A percentile compares a stretch with the other conserved stretches of the same genome.
Evolutionary conservation across 2,329 filamentous ascomycete species (phyloP).

Genomic region (Fusarium mangiferae): DNA sequence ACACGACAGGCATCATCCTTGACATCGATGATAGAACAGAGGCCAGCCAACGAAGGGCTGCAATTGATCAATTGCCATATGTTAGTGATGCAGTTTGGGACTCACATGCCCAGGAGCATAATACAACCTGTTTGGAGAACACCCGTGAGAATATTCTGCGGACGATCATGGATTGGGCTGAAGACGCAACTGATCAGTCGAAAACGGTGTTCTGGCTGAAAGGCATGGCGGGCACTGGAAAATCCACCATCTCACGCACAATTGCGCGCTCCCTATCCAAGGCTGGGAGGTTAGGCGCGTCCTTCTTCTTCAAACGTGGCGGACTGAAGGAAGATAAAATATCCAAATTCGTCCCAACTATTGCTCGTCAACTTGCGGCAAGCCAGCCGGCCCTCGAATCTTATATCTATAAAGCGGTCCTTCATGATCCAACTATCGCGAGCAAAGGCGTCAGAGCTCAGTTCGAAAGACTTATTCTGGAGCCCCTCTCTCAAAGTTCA

Average conservation of each 20-base stretch:
- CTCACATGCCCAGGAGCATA: not conserved
- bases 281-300: conserved; percentile 39
- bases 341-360: accelerated
- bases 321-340: conserved; percentile 8
- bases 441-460: not conserved
- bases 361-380: not conserved
- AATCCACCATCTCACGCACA: conserved; percentile 46
- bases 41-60: not conserved
- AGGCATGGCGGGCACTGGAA: not conserved
- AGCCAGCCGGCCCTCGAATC: accelerated
- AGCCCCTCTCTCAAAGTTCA: not conserved
- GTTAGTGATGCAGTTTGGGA: not conserved
- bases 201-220: not conserved
- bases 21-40: not conserved
- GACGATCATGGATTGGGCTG: accelerated
- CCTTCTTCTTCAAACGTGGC: conserved; percentile 57
- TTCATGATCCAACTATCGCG: accelerated
- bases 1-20: not conserved
- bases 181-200: accelerated
- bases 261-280: conserved; percentile 44
- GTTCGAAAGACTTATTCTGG: not conserved
- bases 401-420: accelerated
- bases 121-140: not conserved
- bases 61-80: not conserved
- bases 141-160: not conserved